phyloP scores from a whole-genome alignment of 176 grass and related monocot genomes.

The Tillandsia fasciculata region DNA sequence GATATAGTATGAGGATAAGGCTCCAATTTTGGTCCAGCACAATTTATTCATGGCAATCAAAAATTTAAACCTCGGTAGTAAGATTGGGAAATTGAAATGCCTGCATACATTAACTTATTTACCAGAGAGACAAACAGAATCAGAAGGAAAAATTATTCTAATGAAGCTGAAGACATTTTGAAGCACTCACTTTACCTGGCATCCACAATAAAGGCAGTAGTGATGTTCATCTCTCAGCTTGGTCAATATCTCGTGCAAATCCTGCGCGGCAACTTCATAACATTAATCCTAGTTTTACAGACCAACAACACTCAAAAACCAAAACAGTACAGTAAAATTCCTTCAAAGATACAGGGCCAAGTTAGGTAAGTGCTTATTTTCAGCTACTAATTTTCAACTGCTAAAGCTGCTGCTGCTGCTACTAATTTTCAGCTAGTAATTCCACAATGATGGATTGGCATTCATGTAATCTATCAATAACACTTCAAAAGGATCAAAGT shows the following conservation, averaged over 20 bases:
- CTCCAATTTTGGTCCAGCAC: background rate
- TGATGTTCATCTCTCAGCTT: slow-evolving; percentile 54
- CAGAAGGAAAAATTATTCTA: background rate
- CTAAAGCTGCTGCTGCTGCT: too few relatives aligned
- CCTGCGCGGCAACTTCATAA: slow-evolving; percentile 25
- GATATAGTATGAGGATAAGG: background rate
- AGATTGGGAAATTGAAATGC: too few relatives aligned
- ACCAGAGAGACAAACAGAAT: too few relatives aligned
- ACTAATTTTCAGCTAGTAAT: background rate
- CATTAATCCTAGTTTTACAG: slow-evolving; percentile 13
- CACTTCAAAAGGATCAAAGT: too few relatives aligned
- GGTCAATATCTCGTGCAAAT: slow-evolving; percentile 57
- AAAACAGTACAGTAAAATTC: too few relatives aligned
- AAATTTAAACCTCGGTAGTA: background rate
- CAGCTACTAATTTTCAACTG: background rate
- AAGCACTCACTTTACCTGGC: slow-evolving; percentile 33
- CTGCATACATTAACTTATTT: too few relatives aligned
- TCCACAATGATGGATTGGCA: background rate
- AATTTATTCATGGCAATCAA: background rate
- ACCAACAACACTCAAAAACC: background rate
- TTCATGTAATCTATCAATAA: too few relatives aligned
- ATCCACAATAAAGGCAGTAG: slow-evolving; percentile 87
- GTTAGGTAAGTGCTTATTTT: too few relatives aligned
- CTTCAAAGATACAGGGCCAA: too few relatives aligned
- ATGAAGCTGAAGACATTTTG: background rate